Base-by-base conservation (phyloP, 371 early-diverging fungal species). In the Mortierella sp. region DNA sequence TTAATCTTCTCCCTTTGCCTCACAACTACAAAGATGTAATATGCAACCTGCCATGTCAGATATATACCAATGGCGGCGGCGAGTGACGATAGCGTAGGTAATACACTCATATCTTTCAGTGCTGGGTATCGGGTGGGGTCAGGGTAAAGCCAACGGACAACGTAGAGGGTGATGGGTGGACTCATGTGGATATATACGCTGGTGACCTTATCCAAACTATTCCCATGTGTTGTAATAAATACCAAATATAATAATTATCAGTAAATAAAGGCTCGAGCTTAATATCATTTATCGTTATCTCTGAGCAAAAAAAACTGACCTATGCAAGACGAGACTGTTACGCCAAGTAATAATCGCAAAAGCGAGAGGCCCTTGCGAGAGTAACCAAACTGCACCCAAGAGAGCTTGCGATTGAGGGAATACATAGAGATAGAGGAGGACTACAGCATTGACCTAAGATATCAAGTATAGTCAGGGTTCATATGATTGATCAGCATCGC, bases 301-400 rank as follows among this genome's bases (percentile, higher is more conserved):
- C 28, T 28, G 61, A 24, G 15, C 33, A 45, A 7, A 45, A 45
- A 7, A 45, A 22, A 21, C 24, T n/a, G 67, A 86, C 81, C 63
- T 83, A 67, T 81, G 82, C 32, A 81, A 67, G 41, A 81, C 82
- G 58, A 81, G 73, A 48, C 76, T 75, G 71, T 92, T 92, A 53
- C 92, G 82, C 94, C 94, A 94, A 59, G 92, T 88, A 74, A 91
- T 85, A 69, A 92, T 93, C 0, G 94, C 94, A 85, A 89, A 90
- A 15, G 88, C 89, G 9, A 93, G 89, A 21, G 94, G 94, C 5
- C 94, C 94, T 64, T 85, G 86, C 19, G 92, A 88, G 19, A 93
- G 79, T n/a, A 84, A 75, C 72, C 85, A 93, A 7, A 88, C 79
- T 8, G 90, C 88, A 11, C 86, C 77, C 63, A 90, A 89, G 47